Evolutionary conservation across 345 rosid genomes (phyloP), one percentile per base, ranked within the genome.

Genomic region (Cardiospermum halicacabum): DNA sequence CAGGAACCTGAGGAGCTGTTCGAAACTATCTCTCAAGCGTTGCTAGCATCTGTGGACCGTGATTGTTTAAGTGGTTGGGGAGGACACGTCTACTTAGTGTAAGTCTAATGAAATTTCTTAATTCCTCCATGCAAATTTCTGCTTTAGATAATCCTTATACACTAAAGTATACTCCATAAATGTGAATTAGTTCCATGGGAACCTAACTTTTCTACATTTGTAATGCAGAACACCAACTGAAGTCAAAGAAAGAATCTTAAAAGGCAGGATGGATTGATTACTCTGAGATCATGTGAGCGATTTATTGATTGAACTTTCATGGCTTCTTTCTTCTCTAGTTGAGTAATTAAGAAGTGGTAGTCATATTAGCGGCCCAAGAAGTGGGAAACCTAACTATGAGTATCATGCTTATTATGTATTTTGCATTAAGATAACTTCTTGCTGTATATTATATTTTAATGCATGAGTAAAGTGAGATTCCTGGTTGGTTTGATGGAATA

Each of bases 11-110:
- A 94, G 71, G 97, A 94, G 58, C 65, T 94, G 69, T 89, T 83
- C 11, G 99, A 94, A 79, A 84, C 87, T 8, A 72, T 91, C 5
- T 89, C 99, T 25, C 99, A 94, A 75, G 99, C 99, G 42, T 75
- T 94, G 25, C 81, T 87, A 21, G 75, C 99, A 45, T 94, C 99
- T 0, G 95, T 94, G 6, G 97, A 91, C 74, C 87, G 96, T 66
- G 99, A 94, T 79, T 94, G 97, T 72, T 74, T 94, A 67, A 91
- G 97, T 81, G 99, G 99, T 49, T 91, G 99, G 99, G 99, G 99
- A 72, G 97, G 97, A 51, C 92, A 88, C 53, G 91, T 91, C 67
- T 94, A 91, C 70, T 77, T 94, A 78, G 92, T 94, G 99, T 94
- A 91, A 87, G 96, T 60, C 60, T 74, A 68, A 57, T 56, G 45